A percentile compares a stretch with the other conserved stretches of the same genome.
phyloP scores from a whole-genome alignment of 495 filamentous ascomycete species.

The Aspergillus haitiensis region DNA sequence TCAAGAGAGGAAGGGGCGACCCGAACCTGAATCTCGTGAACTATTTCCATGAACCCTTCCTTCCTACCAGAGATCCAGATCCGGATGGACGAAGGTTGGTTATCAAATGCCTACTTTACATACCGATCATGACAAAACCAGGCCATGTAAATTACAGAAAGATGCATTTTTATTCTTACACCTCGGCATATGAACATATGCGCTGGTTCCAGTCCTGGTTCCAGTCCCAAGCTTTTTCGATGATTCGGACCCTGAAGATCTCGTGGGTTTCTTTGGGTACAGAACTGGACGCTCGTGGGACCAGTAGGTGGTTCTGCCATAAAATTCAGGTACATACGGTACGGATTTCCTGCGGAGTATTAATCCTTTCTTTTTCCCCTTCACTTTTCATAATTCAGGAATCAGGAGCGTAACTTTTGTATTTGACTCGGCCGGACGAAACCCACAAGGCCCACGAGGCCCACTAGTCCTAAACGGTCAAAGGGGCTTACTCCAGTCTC shows the following conservation, averaged over 20 bases:
- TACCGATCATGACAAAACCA: slow-evolving; percentile 5
- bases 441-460: not conserved
- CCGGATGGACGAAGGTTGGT: too few relatives aligned
- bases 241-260: slow-evolving; percentile 23
- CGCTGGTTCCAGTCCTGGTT: slow-evolving; percentile 8
- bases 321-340: not conserved
- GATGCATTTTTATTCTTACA: slow-evolving; percentile 4
- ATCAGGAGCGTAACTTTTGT: too few relatives aligned
- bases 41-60: too few relatives aligned
- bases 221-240: slow-evolving; percentile 17
- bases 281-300: not conserved
- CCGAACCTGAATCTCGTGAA: too few relatives aligned
- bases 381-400: too few relatives aligned
- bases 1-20: too few relatives aligned
- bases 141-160: slow-evolving; percentile 14
- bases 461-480: not conserved
- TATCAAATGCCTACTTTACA: not conserved
- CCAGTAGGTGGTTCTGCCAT: not conserved
- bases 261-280: not conserved
- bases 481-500: not conserved
- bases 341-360: too few relatives aligned
- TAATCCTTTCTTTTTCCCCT: too few relatives aligned
- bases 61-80: too few relatives aligned
- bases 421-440: not conserved
- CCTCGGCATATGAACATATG: slow-evolving; percentile 8